phyloP scores from a whole-genome alignment of 2,329 filamentous ascomycete genomes.

The Bimuria novae-zelandiae region DNA sequence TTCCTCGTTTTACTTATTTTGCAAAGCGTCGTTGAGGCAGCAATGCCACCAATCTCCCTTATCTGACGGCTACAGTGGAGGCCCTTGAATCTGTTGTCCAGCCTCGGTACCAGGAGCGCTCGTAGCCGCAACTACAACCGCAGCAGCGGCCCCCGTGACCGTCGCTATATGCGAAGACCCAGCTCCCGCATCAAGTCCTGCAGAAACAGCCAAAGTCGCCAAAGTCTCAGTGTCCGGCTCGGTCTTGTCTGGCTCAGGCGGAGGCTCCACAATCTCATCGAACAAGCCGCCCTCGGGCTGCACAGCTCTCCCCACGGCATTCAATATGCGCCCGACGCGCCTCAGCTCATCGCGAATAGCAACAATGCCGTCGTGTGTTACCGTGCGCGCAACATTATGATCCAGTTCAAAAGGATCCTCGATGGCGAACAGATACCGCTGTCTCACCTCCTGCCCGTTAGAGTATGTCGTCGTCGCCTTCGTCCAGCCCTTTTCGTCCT shows the following conservation, averaged over 20 bases:
- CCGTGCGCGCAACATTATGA: constrained; percentile 86
- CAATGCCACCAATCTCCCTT: too few relatives aligned
- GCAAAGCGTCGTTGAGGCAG: too few relatives aligned
- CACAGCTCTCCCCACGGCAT: constrained; percentile 29
- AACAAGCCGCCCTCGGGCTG: constrained; percentile 42
- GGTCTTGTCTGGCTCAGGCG: constrained; percentile 3
- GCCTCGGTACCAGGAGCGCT: too few relatives aligned
- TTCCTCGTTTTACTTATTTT: too few relatives aligned
- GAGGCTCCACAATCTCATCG: constrained; percentile 38
- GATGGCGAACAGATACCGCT: constrained; percentile 84
- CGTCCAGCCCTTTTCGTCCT: constrained; percentile 82
- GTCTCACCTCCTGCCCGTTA: constrained; percentile 70
- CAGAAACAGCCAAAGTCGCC: background rate
- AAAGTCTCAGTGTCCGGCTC: background rate
- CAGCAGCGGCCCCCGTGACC: too few relatives aligned
- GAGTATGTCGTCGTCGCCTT: constrained; percentile 72
- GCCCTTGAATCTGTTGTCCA: too few relatives aligned
- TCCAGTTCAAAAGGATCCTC: constrained; percentile 89
- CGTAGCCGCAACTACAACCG: too few relatives aligned
- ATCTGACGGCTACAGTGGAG: too few relatives aligned
- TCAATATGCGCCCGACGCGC: constrained; percentile 70
- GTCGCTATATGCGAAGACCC: background rate
- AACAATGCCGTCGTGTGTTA: constrained; percentile 80
- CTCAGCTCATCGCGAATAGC: constrained; percentile 84
- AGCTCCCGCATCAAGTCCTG: background rate